A percentile compares a stretch with the other conserved stretches of the same genome.
Evolutionary conservation across 2,329 filamentous ascomycete genomes (phyloP).

Genomic region (Colletotrichum sp.): DNA sequence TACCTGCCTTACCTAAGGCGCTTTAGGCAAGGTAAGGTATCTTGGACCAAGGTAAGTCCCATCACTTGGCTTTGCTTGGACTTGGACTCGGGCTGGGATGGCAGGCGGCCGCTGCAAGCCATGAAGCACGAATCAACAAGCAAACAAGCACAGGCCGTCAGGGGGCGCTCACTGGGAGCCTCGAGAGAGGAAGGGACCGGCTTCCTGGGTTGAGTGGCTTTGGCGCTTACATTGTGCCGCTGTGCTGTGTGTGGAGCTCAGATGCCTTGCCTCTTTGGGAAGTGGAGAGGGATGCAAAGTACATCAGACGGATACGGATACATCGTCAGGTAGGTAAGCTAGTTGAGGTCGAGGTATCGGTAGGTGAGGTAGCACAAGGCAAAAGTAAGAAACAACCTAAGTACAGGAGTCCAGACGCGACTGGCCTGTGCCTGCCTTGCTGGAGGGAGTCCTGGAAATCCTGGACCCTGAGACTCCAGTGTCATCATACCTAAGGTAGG

Average conservation of each 20-base stretch:
- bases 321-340: neutral
- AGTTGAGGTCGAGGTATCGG: neutral
- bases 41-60: neutral
- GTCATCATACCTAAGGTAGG: neutral
- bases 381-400: neutral
- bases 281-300: neutral
- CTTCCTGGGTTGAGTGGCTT: constrained; percentile 11
- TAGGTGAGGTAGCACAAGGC: neutral
- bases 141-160: constrained; percentile 2
- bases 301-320: neutral
- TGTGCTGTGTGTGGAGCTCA: neutral
- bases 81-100: constrained; percentile 1
- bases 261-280: neutral
- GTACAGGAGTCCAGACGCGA: neutral
- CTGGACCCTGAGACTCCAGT: neutral
- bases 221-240: neutral
- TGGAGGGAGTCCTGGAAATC: neutral
- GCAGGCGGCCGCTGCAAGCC: neutral
- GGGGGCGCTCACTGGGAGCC: neutral
- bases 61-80: neutral
- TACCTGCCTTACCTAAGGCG: neutral
- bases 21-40: neutral
- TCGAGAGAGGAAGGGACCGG: neutral
- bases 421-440: neutral
- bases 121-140: neutral